Percentiles rank a stretch among this genome's conserved stretches.
Evolutionary conservation across 2,329 filamentous ascomycete genomes (phyloP).

Genomic region (Cercospora sp.): DNA sequence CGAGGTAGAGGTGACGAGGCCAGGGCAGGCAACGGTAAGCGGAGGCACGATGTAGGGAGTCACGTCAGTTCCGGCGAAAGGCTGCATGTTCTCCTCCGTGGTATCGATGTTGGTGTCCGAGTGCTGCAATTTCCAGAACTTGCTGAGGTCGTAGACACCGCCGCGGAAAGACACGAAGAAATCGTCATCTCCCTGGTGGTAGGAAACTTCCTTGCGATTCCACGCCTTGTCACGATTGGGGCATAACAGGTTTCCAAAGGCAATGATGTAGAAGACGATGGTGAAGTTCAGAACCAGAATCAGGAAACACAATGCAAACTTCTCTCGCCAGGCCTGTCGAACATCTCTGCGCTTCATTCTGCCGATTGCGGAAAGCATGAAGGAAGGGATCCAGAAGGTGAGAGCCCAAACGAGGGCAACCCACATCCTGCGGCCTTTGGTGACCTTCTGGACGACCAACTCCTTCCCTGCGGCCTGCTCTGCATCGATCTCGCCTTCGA

Average conservation of each 20-base stretch:
- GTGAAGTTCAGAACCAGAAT: conserved; percentile 79
- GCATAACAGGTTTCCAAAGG: conserved; percentile 80
- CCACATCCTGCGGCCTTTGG: conserved; percentile 71
- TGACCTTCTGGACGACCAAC: conserved; percentile 68
- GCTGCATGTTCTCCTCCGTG: conserved; percentile 68
- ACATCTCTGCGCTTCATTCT: conserved; percentile 98
- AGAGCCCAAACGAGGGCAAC: conserved; percentile 78
- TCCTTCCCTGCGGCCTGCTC: conserved; percentile 76
- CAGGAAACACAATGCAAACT: conserved; percentile 76
- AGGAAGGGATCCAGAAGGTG: conserved; percentile 94
- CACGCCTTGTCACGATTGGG: conserved; percentile 91
- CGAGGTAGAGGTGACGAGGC: conserved; percentile 60
- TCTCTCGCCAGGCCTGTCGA: conserved; percentile 96
- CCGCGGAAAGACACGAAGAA: conserved; percentile 88
- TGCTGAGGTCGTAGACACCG: conserved; percentile 85
- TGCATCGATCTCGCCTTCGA: conserved; percentile 74
- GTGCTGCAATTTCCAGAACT: conserved; percentile 84
- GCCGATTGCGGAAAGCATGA: conserved; percentile 74
- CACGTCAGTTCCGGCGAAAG: conserved; percentile 74
- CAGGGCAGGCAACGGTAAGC: conserved; percentile 70
- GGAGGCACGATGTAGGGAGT: conserved; percentile 85
- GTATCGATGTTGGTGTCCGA: conserved; percentile 66
- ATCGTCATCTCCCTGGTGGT: conserved; percentile 70
- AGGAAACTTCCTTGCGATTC: conserved; percentile 67
- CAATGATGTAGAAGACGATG: conserved; percentile 90